These are phyloP conservation scores for Acacia concinna DNA, from an alignment of 331 rosid genomes.

Conservation along the genomic window DNA sequence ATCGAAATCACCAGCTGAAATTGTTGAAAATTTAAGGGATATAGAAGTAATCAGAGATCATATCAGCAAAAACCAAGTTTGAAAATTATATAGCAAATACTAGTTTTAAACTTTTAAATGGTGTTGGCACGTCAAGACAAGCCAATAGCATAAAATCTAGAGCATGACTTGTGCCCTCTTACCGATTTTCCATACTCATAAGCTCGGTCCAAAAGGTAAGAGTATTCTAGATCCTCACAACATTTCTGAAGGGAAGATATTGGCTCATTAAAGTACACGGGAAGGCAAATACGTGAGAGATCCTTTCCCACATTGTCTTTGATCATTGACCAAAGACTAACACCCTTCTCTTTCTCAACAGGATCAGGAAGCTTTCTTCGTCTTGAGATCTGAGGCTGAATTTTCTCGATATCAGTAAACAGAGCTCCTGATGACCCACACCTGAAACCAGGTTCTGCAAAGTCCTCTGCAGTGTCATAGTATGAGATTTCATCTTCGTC, in stretches of 20 bases:
- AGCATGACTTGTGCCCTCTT: slow-evolving; percentile 43
- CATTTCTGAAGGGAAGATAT: slow-evolving; percentile 97
- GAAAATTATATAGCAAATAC: slow-evolving; percentile 7
- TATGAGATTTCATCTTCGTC: slow-evolving; percentile 81
- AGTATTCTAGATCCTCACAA: slow-evolving; percentile 93
- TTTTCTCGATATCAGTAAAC: background rate
- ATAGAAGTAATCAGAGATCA: slow-evolving; percentile 6
- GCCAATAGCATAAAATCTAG: slow-evolving; percentile 6
- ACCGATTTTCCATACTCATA: slow-evolving; percentile 84
- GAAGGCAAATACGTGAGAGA: slow-evolving; percentile 93
- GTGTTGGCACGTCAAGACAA: slow-evolving; percentile 12
- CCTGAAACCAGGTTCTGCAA: slow-evolving; percentile 56
- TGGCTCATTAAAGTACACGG: slow-evolving; percentile 96
- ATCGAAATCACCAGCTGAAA: background rate
- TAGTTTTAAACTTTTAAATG: background rate
- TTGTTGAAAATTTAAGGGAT: background rate
- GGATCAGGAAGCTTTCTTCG: slow-evolving; percentile 89
- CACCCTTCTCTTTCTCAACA: slow-evolving; percentile 95
- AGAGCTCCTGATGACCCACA: slow-evolving; percentile 45
- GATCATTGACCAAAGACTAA: slow-evolving; percentile 98
- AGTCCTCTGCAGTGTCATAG: slow-evolving; percentile 70
- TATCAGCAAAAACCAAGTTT: background rate
- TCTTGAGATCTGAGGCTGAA: slow-evolving; percentile 48
- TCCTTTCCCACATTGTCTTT: slow-evolving; percentile 99
- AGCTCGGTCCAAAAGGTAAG: slow-evolving; percentile 86